Conservation (phyloP, 768 basidiomycete species). For the Boletus subcaerulescens region DNA sequence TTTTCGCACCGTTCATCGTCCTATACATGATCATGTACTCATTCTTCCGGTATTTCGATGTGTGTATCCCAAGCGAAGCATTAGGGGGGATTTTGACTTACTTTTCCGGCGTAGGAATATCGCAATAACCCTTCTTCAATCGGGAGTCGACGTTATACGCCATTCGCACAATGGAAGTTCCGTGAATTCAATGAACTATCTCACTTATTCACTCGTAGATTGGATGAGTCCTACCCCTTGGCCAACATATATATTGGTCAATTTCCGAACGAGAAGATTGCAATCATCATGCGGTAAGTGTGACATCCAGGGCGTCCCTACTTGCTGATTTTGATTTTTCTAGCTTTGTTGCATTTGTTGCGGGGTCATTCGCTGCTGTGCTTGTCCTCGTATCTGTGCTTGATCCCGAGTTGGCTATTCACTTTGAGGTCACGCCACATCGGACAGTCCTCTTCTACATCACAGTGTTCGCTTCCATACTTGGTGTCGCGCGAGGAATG, state of each 20-base stretch:
- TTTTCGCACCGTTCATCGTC: constrained; percentile 96
- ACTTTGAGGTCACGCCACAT: constrained; percentile 92
- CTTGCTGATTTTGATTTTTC: not conserved
- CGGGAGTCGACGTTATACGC: constrained; percentile 88
- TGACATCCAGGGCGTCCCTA: not conserved
- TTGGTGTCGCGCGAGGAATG: constrained; percentile 92
- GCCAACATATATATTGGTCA: constrained; percentile 97
- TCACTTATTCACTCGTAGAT: constrained; percentile 82
- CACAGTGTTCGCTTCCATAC: constrained; percentile 78
- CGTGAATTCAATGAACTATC: constrained; percentile 98
- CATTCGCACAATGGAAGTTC: constrained; percentile 97
- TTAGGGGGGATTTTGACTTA: not conserved
- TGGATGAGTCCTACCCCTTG: constrained; percentile 84
- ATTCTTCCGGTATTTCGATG: constrained; percentile 99
- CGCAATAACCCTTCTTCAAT: constrained; percentile 98
- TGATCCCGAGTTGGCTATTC: constrained; percentile 90
- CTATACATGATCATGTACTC: constrained; percentile 96
- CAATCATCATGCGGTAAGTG: constrained; percentile 82
- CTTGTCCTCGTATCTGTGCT: constrained; percentile 87
- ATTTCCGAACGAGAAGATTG: constrained; percentile 93
- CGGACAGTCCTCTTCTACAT: constrained; percentile 94
- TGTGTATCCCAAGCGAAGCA: constrained; percentile 33
- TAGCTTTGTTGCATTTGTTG: constrained; percentile 94
- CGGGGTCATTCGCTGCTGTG: constrained; percentile 95
- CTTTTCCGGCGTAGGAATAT: constrained; percentile 68